Evolutionary conservation across 441 rosid species (phyloP).

Genomic region (Croton laevigatus): DNA sequence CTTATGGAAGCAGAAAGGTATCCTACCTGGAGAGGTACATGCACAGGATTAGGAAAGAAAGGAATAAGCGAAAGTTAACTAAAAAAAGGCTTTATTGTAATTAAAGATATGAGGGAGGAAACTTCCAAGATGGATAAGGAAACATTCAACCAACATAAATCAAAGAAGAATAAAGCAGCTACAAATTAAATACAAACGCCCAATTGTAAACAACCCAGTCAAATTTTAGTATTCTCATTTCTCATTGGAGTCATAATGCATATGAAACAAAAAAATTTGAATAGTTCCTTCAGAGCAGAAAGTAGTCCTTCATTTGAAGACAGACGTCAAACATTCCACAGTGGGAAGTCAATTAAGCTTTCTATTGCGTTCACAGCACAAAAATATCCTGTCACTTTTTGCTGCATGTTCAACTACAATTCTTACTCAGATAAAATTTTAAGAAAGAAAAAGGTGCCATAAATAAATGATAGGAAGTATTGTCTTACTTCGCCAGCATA

Average conservation of each 20-base stretch:
- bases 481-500: constrained; percentile 92
- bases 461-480: constrained; percentile 9
- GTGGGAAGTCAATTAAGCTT: neutral
- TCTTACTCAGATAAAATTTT: neutral
- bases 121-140: neutral
- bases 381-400: neutral
- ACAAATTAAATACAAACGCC: too few relatives aligned
- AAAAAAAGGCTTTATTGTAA: neutral
- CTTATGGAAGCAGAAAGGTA: constrained; percentile 94
- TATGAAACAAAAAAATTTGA: neutral
- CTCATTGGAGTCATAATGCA: neutral
- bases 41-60: neutral
- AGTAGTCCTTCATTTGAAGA: neutral
- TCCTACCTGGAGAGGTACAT: constrained; percentile 60
- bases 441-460: neutral
- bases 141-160: too few relatives aligned
- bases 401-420: neutral
- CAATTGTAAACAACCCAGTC: neutral
- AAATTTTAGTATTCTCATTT: neutral
- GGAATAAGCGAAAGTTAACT: neutral
- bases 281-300: neutral
- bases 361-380: neutral
- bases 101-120: neutral
- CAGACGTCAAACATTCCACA: neutral
- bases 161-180: neutral